A percentile compares a stretch with the other conserved stretches of the same genome.
Evolutionary conservation across 495 filamentous ascomycete species (phyloP).

Genomic region (Penicillium cataractarum): DNA sequence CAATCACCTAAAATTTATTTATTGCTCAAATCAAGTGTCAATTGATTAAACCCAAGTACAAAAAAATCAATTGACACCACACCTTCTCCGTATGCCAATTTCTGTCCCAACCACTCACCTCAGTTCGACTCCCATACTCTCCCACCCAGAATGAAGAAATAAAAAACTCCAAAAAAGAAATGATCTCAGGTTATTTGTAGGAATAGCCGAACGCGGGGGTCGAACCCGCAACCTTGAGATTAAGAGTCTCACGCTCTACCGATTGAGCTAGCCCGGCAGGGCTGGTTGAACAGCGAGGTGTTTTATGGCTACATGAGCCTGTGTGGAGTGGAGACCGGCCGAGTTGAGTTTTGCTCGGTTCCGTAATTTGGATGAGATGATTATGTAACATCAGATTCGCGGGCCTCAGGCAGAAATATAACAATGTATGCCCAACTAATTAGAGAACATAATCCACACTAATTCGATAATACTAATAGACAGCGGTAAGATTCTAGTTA

Average conservation of each 20-base stretch:
- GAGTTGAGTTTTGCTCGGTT: not conserved
- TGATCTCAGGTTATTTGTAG: slow-evolving; percentile 31
- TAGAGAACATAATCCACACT: too few relatives aligned
- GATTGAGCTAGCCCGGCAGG: slow-evolving; percentile 72
- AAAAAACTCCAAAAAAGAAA: slow-evolving; percentile 20
- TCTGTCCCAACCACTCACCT: not conserved
- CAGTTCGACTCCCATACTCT: not conserved
- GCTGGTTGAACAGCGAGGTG: slow-evolving; percentile 21
- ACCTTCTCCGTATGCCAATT: not conserved
- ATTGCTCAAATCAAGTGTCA: too few relatives aligned
- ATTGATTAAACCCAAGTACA: too few relatives aligned
- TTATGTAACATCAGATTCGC: not conserved
- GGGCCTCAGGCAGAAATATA: not conserved
- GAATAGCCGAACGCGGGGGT: slow-evolving; percentile 54
- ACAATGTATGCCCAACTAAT: too few relatives aligned
- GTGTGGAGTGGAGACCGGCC: not conserved
- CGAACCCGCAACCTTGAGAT: slow-evolving; percentile 71
- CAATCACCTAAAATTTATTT: too few relatives aligned
- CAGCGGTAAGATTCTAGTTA: too few relatives aligned
- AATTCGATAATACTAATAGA: too few relatives aligned
- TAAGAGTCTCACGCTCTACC: slow-evolving; percentile 86
- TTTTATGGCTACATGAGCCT: not conserved
- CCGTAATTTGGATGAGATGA: not conserved
- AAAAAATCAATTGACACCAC: not conserved
- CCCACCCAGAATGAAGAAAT: not conserved